Percentiles rank a stretch among this genome's conserved stretches.
Evolutionary conservation across 805 yeast species (phyloP).

Genomic region (Barnettozyma populi): DNA sequence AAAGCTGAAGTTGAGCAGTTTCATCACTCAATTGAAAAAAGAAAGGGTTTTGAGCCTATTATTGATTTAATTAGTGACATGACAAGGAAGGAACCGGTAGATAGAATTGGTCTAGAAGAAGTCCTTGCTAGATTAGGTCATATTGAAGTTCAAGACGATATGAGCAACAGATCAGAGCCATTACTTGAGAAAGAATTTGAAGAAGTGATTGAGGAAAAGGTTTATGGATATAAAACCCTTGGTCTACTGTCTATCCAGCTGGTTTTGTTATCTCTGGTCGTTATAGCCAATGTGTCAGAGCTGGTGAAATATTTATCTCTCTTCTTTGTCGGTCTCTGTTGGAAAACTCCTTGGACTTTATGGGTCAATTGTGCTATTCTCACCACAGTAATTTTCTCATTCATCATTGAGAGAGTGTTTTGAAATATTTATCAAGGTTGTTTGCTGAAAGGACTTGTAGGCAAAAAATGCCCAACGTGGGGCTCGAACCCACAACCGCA

Average conservation of each 20-base stretch:
- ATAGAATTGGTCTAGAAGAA: slow-evolving; percentile 40
- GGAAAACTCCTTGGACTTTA: neutral
- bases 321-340: slow-evolving; percentile 1
- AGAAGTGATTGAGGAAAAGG: neutral
- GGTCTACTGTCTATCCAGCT: slow-evolving; percentile 1
- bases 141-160: slow-evolving; percentile 1
- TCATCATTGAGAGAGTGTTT: neutral
- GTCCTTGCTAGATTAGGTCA: slow-evolving; percentile 29
- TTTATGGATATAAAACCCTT: neutral
- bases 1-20: slow-evolving; percentile 29
- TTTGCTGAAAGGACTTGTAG: too few species aligned
- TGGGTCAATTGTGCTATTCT: neutral
- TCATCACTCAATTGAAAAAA: slow-evolving; percentile 11
- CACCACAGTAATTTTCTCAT: neutral
- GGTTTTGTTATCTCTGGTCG: neutral
- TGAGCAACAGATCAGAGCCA: neutral
- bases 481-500: slow-evolving; percentile 4
- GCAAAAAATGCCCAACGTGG: slow-evolving; percentile 2
- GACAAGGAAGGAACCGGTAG: slow-evolving; percentile 30
- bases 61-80: slow-evolving; percentile 35
- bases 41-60: slow-evolving; percentile 8
- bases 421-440: too few species aligned
- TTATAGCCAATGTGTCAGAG: neutral
- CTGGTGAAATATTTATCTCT: neutral
- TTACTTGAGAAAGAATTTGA: neutral